phyloP scores from a whole-genome alignment of 2,329 filamentous ascomycete genomes.

The Dactylellina drechsleri region DNA sequence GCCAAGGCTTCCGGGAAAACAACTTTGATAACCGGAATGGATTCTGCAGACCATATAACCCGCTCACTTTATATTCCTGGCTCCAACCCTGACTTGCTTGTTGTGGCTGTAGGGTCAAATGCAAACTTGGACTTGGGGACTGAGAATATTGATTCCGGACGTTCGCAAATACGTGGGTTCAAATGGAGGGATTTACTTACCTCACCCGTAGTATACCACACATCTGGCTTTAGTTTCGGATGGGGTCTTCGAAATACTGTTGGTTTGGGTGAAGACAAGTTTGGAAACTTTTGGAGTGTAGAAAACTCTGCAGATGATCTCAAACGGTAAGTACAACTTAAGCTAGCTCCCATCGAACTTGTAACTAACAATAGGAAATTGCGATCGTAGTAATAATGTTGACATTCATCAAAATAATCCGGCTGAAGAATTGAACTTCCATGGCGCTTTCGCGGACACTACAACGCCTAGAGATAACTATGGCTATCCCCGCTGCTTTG shows the following conservation, averaged over 20 bases:
- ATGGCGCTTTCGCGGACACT: slow-evolving; percentile 67
- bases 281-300: slow-evolving; percentile 69
- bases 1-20: slow-evolving; percentile 63
- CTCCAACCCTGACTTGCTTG: slow-evolving; percentile 66
- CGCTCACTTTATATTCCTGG: slow-evolving; percentile 73
- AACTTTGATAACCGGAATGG: slow-evolving; percentile 71
- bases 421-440: slow-evolving; percentile 76
- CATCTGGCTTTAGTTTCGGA: slow-evolving; percentile 67
- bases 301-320: slow-evolving; percentile 78
- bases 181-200: slow-evolving; percentile 62
- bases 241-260: slow-evolving; percentile 80
- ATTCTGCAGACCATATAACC: slow-evolving; percentile 69
- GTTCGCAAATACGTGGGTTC: slow-evolving; percentile 74
- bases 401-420: slow-evolving; percentile 76
- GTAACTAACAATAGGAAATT: not conserved
- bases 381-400: slow-evolving; percentile 63
- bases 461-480: slow-evolving; percentile 68
- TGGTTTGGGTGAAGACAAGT: slow-evolving; percentile 72
- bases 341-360: not conserved
- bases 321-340: slow-evolving; percentile 55
- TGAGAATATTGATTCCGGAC: slow-evolving; percentile 67
- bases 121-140: slow-evolving; percentile 72
- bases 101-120: slow-evolving; percentile 74
- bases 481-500: slow-evolving; percentile 76
- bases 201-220: slow-evolving; percentile 64